Conservation (phyloP, 371 early-diverging fungal species). For the Haplosporangium sp. region DNA sequence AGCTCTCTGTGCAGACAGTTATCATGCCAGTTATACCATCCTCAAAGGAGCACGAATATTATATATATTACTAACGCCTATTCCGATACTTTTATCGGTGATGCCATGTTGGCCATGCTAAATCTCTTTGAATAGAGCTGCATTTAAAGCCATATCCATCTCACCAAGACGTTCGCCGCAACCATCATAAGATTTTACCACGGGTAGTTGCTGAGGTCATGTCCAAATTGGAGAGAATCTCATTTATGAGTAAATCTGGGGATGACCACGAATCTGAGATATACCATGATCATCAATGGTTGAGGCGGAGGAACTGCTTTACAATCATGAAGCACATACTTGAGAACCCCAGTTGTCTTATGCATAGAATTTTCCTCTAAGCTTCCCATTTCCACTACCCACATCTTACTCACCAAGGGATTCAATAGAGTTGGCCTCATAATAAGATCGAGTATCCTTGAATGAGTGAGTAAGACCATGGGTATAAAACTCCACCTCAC, state of each 20-base stretch:
- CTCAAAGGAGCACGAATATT: constrained; percentile 12
- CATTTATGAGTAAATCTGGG: constrained; percentile 7
- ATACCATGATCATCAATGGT: not conserved
- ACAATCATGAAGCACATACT: constrained; percentile 1
- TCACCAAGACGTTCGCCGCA: constrained; percentile 15
- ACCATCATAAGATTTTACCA: constrained; percentile 32
- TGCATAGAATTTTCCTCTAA: constrained; percentile 18
- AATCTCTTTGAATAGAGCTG: constrained; percentile 1
- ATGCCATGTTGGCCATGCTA: constrained; percentile 30
- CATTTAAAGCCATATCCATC: constrained; percentile 2
- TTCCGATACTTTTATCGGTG: not conserved
- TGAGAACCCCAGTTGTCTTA: constrained; percentile 6
- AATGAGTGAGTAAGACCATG: constrained; percentile 13
- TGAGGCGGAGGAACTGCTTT: not conserved
- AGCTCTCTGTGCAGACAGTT: constrained; percentile 24
- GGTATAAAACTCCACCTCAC: constrained; percentile 23
- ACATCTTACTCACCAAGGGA: not conserved
- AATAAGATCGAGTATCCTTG: constrained; percentile 14
- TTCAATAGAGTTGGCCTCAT: constrained; percentile 24
- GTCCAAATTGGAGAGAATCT: constrained; percentile 19
- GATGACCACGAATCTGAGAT: not conserved
- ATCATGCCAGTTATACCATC: constrained; percentile 34
- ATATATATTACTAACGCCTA: no score
- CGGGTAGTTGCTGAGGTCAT: constrained; percentile 18
- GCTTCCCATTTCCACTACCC: not conserved